Conservation (phyloP, 176 grass and related monocot species). For the Aechmea fasciata region DNA sequence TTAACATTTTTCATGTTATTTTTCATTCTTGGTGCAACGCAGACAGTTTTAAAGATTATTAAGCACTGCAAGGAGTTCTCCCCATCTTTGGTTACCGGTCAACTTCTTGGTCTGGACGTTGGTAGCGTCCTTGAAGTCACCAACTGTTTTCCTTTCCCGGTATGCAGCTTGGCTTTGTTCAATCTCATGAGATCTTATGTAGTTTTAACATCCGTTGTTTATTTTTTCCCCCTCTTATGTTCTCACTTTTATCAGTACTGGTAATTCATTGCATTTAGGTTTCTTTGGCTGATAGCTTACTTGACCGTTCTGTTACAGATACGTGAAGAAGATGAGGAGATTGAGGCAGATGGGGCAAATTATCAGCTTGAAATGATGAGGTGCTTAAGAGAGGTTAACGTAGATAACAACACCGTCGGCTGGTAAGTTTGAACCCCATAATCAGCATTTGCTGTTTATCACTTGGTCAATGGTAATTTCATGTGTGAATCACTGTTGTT, state of each 20-base stretch:
- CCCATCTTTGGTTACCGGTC: constrained; percentile 83
- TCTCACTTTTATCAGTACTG: too few relatives aligned
- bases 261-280: too few relatives aligned
- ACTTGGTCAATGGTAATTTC: neutral
- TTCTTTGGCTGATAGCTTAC: constrained; percentile 7
- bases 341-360: constrained; percentile 95
- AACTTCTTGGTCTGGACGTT: constrained; percentile 98
- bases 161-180: constrained; percentile 28
- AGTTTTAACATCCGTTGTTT: too few relatives aligned
- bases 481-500: neutral
- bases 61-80: constrained; percentile 97
- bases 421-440: constrained; percentile 44
- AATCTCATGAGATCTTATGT: neutral
- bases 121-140: constrained; percentile 96
- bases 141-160: constrained; percentile 98
- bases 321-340: constrained; percentile 91
- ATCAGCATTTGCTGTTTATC: neutral
- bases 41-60: constrained; percentile 91
- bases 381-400: constrained; percentile 95
- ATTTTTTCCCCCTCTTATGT: too few relatives aligned
- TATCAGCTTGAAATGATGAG: constrained; percentile 99
- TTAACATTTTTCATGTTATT: constrained; percentile 8
- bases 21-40: constrained; percentile 12
- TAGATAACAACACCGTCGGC: constrained; percentile 98
- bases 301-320: constrained; percentile 31